phyloP scores from a whole-genome alignment of 495 filamentous ascomycete genomes.

The Trichoderma asperelloides region DNA sequence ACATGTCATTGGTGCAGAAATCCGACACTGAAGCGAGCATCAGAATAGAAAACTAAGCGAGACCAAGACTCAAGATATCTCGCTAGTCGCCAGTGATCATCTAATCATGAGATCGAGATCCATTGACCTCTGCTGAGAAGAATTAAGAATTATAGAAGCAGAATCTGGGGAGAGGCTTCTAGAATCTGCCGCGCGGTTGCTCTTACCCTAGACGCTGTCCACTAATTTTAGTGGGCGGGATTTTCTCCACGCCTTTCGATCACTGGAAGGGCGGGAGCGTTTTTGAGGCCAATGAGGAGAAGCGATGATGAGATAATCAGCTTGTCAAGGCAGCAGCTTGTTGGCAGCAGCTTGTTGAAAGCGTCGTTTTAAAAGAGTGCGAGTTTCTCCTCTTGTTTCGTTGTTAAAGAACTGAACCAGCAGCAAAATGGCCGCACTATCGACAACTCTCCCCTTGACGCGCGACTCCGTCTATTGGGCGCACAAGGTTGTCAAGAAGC shows the following conservation, averaged over 20 bases:
- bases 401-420: background rate
- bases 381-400: background rate
- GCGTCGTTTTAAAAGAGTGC: too few species aligned
- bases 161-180: background rate
- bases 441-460: slow-evolving; percentile 51
- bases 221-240: background rate
- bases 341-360: background rate
- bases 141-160: too few species aligned
- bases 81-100: too few species aligned
- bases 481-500: slow-evolving; percentile 58
- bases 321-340: background rate
- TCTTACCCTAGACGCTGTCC: background rate
- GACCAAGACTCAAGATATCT: too few species aligned
- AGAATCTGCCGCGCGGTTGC: background rate
- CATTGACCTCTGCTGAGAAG: too few species aligned
- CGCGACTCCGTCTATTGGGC: slow-evolving; percentile 60
- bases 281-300: background rate
- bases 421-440: slow-evolving; percentile 38
- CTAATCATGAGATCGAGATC: too few species aligned
- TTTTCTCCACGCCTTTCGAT: background rate
- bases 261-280: background rate
- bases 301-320: background rate
- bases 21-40: too few species aligned
- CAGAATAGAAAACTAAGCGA: too few species aligned
- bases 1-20: too few species aligned